phyloP scores from a whole-genome alignment of 129 eudicot species.

The Scalesia atractyloides region DNA sequence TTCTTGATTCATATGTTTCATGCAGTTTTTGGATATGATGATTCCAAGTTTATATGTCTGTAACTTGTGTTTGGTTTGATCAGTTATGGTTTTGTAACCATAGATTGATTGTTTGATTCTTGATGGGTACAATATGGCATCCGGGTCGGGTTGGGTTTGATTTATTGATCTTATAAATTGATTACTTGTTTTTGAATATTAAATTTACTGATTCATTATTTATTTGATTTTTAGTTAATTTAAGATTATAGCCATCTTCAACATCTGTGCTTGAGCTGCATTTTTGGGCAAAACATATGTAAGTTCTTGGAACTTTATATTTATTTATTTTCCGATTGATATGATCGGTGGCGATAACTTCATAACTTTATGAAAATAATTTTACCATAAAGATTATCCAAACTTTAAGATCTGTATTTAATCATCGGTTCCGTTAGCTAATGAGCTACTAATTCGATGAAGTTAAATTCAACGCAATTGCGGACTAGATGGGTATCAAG shows the following conservation, averaged over 20 bases:
- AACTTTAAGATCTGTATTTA: neutral
- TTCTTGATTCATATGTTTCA: constrained; percentile 15
- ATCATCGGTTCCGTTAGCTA: neutral
- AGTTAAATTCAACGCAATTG: neutral
- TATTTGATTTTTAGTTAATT: constrained; percentile 15
- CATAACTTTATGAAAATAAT: neutral
- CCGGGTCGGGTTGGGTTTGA: constrained; percentile 10
- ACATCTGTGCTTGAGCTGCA: constrained; percentile 39
- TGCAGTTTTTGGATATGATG: constrained; percentile 20
- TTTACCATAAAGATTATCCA: neutral
- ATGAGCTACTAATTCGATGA: constrained; percentile 6
- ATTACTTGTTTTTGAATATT: neutral
- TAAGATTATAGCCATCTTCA: constrained; percentile 23
- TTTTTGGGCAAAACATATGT: constrained; percentile 31
- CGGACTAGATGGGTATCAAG: constrained; percentile 3
- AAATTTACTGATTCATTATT: constrained; percentile 4
- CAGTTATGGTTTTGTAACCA: constrained; percentile 10
- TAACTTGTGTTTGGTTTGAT: neutral
- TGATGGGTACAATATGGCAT: constrained; percentile 2
- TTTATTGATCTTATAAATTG: neutral
- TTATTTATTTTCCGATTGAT: neutral
- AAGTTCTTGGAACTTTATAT: constrained; percentile 27
- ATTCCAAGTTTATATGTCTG: neutral
- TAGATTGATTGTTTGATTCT: constrained; percentile 14
- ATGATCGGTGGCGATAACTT: neutral